Evolutionary conservation across 78 protist species (phyloP), one percentile per base, ranked within the genome.

Genomic region (Salpingoeca rosetta): DNA sequence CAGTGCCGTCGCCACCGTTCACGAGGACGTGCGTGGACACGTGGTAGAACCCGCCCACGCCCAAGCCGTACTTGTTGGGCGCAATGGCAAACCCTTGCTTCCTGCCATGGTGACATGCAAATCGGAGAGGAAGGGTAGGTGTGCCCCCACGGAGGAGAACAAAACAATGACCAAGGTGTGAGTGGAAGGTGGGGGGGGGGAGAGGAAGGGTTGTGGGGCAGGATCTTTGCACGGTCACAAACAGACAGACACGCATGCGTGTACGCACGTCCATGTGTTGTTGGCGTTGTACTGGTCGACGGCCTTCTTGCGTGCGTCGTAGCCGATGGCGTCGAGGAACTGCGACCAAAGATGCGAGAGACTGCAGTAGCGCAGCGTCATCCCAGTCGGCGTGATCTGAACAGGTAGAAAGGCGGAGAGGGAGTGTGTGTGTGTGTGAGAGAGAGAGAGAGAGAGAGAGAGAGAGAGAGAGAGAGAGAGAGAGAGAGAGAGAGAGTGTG

Each of bases 51-150:
- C 80, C 86, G 84, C 28, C 75, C 87, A 85, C 82, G 31, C 80
- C 39, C 76, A 90, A 31, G 31, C 93, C 92, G 76, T 88, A 88
- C 90, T 92, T 92, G 77, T 81, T 37, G 51, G 85, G 72, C 76
- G 38, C 11, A 44, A 87, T 0, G 42, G 80, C 3, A 42, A 92
- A 27, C 3, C 94, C 94, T 0, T 92, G 88, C 85, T 92, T 92
- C 73, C 65, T 51, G 17, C 17, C 65, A n/a, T n/a, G n/a, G n/a
- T n/a, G n/a, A n/a, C n/a, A 17, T 51, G 65, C 65, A 51, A 51
- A 51, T 51, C 17, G 65, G 17, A 7, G 31, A 17, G 65, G 31
- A 17, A 51, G 7, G 17, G 65, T 51, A 7, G 31, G 65, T 51
- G 65, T 51, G 65, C 7, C n/a, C n/a, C n/a, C n/a, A n/a, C n/a